Evolutionary conservation across 768 basidiomycete genomes (phyloP).

Genomic region (Trametes villosa): DNA sequence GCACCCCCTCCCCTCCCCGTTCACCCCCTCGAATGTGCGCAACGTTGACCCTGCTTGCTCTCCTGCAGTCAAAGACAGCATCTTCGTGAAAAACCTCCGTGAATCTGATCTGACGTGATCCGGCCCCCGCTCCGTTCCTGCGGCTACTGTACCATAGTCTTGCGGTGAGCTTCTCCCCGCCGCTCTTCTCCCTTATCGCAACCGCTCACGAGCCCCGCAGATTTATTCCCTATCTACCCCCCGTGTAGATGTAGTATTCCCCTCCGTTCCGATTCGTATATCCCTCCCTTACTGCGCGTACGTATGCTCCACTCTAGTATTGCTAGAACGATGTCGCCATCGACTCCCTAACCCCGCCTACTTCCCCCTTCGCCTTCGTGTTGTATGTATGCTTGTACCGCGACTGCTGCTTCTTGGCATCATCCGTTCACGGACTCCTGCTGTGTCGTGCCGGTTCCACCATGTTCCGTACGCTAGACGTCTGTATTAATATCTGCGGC

Average conservation of each 20-base stretch:
- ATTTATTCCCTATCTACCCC: conserved; percentile 9
- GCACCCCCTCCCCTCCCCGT: background rate
- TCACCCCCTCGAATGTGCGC: background rate
- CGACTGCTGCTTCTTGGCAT: background rate
- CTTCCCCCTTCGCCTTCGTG: background rate
- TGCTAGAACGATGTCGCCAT: background rate
- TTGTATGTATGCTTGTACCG: background rate
- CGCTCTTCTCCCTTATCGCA: background rate
- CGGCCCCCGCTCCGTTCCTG: background rate
- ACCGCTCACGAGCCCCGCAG: background rate
- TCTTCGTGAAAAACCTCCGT: conserved; percentile 11
- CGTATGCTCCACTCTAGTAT: too few relatives aligned
- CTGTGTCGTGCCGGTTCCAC: too few relatives aligned
- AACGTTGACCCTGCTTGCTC: background rate
- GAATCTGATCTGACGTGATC: conserved; percentile 7
- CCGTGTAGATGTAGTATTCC: conserved; percentile 4
- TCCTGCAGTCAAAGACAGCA: conserved; percentile 11
- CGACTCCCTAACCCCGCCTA: background rate
- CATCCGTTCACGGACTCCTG: background rate
- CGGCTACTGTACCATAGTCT: background rate
- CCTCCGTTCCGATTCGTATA: background rate
- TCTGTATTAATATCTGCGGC: background rate
- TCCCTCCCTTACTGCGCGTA: too few relatives aligned
- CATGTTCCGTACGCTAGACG: background rate
- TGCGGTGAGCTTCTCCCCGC: background rate